Evolutionary conservation across 139 green algal genomes (phyloP), one percentile per base, ranked within the genome.

Genomic region (Bryopsis sp.): DNA sequence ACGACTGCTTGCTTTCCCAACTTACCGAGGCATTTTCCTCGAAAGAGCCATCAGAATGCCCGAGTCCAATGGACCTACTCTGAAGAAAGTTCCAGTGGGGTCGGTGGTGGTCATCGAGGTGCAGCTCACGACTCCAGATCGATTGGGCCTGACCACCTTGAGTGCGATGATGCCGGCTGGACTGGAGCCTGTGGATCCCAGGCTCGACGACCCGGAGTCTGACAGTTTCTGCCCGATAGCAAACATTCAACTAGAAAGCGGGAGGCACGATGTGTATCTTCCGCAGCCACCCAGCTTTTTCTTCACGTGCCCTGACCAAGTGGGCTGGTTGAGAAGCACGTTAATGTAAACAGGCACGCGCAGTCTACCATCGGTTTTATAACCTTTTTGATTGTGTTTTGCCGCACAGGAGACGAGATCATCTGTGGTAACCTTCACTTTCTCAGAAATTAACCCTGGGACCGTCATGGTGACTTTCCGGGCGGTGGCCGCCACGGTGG

Each of bases 11-110:
- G 8, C 59, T 2, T 84, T 78, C 74, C 82, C 84, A 19, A 74
- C 63, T 2, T 90, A 87, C 76, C 75, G 81, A 2, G 84, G 84
- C 8, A 63, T 90, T 3, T 86, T 72, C 68, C 76, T 90, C 47
- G 69, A 85, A 68, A 15, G 64, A 1, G 67, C 62, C 2, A 36
- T 87, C 33, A 76, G 78, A 64, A 22, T 66, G 48, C 61, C 74
- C 2, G 71, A 79, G 33, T 8, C 66, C 47, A 72, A 29, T 46
- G 77, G 81, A 6, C 59, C 67, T 28, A 34, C 48, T 4, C 11
- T 61, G 22, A 7, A 22, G 11, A 26, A 43, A 24, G 59, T 67
- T 26, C 29, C 59, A 29, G 7, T 67, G 59, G 59, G 59, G 8
- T 39, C 59, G 38, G 59, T 67, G 31, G 59, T 67, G 5, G 39